A percentile compares a stretch with the other conserved stretches of the same genome.
These are phyloP conservation scores for Chaetothyriales sp. DNA, from an alignment of 2,329 filamentous ascomycete genomes.

Conservation along the genomic window DNA sequence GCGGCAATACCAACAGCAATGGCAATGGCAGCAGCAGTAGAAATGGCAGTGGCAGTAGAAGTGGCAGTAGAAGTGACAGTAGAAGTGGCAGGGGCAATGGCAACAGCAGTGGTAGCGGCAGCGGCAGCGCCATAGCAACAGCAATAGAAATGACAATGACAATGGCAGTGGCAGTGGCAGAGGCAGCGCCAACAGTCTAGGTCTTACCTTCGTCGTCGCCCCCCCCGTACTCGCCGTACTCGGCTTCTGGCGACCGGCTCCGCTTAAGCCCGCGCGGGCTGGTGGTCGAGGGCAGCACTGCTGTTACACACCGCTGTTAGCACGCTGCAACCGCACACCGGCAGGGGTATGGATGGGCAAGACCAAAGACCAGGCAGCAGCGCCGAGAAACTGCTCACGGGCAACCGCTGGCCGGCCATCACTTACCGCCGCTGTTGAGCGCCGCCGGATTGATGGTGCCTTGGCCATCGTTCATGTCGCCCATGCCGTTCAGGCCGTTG, in stretches of 20 bases:
- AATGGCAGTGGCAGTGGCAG: neutral
- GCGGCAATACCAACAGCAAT: conserved; percentile 25
- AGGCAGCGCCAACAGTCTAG: conserved; percentile 25
- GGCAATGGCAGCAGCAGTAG: neutral
- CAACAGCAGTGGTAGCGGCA: conserved; percentile 24
- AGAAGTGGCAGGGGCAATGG: conserved; percentile 1
- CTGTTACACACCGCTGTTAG: conserved; percentile 25
- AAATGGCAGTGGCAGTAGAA: neutral
- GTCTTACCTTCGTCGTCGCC: conserved; percentile 49
- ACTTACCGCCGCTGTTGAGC: conserved; percentile 61
- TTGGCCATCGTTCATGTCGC: conserved; percentile 50
- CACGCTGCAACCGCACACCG: conserved; percentile 18
- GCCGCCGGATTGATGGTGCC: conserved; percentile 85
- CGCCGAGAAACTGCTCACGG: neutral
- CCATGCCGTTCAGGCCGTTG: conserved; percentile 51
- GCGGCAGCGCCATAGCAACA: conserved; percentile 4
- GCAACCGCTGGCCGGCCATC: conserved; percentile 8
- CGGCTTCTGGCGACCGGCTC: conserved; percentile 57
- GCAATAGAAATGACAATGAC: neutral
- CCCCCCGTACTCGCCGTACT: conserved; percentile 40
- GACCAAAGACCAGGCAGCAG: neutral
- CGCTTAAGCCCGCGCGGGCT: conserved; percentile 61
- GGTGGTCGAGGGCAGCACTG: conserved; percentile 26
- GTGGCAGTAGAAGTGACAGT: neutral
- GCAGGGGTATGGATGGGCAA: neutral